Evolutionary conservation across 1,284 basidiomycete genomes (phyloP).

Genomic region (Ganoderma leucocontextum): DNA sequence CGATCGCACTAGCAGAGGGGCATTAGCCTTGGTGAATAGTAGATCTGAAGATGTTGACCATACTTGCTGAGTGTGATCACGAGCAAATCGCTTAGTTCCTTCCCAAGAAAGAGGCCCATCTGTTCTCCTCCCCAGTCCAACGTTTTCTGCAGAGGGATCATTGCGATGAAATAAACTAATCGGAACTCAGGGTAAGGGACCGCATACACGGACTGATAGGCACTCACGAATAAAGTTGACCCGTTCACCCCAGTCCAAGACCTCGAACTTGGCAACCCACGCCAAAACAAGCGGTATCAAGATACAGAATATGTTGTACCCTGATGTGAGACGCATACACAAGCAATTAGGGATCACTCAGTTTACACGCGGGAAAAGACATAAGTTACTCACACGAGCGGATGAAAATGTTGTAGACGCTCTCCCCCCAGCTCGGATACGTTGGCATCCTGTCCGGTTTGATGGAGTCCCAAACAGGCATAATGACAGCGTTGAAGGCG

Average conservation of each 20-base stretch:
- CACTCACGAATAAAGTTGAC: constrained; percentile 49
- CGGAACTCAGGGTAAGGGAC: background rate
- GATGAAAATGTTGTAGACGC: constrained; percentile 1
- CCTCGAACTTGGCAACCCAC: constrained; percentile 64
- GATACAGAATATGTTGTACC: constrained; percentile 59
- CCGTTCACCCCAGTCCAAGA: constrained; percentile 37
- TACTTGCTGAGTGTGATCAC: constrained; percentile 70
- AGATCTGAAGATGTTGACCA: constrained; percentile 31
- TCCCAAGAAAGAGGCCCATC: constrained; percentile 64
- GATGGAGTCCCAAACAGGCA: constrained; percentile 5
- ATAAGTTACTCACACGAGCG: constrained; percentile 6
- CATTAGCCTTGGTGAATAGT: constrained; percentile 46
- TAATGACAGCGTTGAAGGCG: constrained; percentile 8
- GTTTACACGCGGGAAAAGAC: background rate
- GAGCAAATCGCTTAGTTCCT: constrained; percentile 64
- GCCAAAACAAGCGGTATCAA: constrained; percentile 70
- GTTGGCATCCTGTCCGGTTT: constrained; percentile 1
- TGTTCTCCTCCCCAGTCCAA: constrained; percentile 72
- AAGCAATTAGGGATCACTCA: background rate
- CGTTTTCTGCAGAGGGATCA: constrained; percentile 63
- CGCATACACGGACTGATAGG: background rate
- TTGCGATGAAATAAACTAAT: constrained; percentile 63
- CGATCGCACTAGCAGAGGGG: constrained; percentile 45
- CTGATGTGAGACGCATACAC: constrained; percentile 40
- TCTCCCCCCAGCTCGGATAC: background rate